These are phyloP conservation scores for Mucuna pruriens DNA, from an alignment of 306 rosid genomes.

Conservation along the genomic window DNA sequence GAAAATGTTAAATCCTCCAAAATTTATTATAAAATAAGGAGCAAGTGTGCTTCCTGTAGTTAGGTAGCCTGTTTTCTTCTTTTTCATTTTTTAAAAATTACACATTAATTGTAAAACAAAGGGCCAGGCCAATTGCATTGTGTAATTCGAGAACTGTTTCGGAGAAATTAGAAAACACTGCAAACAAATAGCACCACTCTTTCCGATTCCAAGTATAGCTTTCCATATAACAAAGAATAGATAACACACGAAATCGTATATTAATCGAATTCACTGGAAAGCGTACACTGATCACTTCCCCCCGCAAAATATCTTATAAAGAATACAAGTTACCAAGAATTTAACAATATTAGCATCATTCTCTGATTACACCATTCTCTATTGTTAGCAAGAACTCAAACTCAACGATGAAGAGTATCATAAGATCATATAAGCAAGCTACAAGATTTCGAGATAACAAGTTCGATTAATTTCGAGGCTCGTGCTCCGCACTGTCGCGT, in stretches of 20 bases:
- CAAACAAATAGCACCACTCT: neutral
- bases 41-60: neutral
- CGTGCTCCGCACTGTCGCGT: neutral
- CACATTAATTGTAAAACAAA: neutral
- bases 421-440: conserved; percentile 10
- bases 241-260: neutral
- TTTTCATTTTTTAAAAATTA: neutral
- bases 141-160: neutral
- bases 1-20: neutral
- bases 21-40: neutral
- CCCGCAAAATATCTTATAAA: conserved; percentile 15
- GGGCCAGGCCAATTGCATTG: neutral
- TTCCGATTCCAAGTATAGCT: conserved; percentile 6
- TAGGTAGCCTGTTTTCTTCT: neutral
- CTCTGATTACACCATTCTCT: neutral
- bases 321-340: neutral
- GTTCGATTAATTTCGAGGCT: neutral
- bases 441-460: conserved; percentile 7
- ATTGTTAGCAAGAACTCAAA: neutral
- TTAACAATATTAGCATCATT: conserved; percentile 5
- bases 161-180: neutral
- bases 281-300: neutral
- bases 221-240: neutral
- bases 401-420: neutral
- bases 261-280: conserved; percentile 4